Percentiles rank a stretch among this genome's conserved stretches.
These are phyloP conservation scores for Sutorius australiensis DNA, from an alignment of 768 basidiomycete species.

Conservation along the genomic window DNA sequence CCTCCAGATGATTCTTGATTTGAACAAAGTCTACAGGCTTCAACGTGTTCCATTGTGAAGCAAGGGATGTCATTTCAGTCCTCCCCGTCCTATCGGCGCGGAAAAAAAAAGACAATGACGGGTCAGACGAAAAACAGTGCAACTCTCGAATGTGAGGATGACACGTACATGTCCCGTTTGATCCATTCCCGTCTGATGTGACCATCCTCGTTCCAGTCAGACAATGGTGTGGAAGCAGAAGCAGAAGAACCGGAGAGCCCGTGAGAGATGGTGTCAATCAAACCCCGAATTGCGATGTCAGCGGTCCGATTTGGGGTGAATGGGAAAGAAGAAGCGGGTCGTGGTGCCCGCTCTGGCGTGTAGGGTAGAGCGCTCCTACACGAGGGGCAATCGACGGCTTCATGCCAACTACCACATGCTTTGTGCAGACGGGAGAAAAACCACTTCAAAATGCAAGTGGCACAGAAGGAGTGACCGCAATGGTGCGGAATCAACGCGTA, in stretches of 20 bases:
- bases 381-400: constrained; percentile 62
- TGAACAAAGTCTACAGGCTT: constrained; percentile 48
- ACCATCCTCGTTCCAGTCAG: constrained; percentile 54
- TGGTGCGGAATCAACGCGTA: constrained; percentile 49
- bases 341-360: constrained; percentile 51
- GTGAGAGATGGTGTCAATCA: constrained; percentile 49
- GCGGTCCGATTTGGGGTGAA: constrained; percentile 62
- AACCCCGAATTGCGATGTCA: constrained; percentile 47
- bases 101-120: neutral
- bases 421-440: constrained; percentile 64
- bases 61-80: constrained; percentile 49
- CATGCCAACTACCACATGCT: constrained; percentile 64
- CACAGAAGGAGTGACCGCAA: constrained; percentile 70
- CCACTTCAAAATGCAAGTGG: constrained; percentile 63
- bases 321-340: constrained; percentile 49
- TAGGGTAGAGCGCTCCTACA: constrained; percentile 54
- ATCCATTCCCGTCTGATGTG: constrained; percentile 52
- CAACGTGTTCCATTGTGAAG: constrained; percentile 47
- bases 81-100: constrained; percentile 46
- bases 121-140: constrained; percentile 8
- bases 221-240: constrained; percentile 34
- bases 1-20: constrained; percentile 53
- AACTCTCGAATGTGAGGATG: constrained; percentile 21
- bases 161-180: constrained; percentile 47
- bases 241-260: constrained; percentile 32